These are phyloP conservation scores for Antrodiella citrinella DNA, from an alignment of 768 basidiomycete species.

Conservation along the genomic window DNA sequence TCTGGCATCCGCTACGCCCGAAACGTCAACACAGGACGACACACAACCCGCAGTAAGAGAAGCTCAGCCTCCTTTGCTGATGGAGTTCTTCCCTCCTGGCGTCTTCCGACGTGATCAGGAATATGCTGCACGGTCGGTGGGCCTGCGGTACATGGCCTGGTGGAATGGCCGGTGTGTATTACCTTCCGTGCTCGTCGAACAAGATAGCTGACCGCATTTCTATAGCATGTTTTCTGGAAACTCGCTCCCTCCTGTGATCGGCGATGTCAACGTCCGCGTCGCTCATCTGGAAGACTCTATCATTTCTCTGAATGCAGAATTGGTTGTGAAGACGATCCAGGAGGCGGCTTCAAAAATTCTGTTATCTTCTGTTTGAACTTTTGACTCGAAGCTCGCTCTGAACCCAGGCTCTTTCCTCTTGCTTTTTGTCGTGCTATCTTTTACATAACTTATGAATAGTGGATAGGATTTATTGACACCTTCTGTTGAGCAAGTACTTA, in stretches of 20 bases:
- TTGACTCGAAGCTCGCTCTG: background rate
- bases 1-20: slow-evolving; percentile 13
- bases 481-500: no score
- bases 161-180: slow-evolving; percentile 29
- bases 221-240: slow-evolving; percentile 8
- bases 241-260: slow-evolving; percentile 11
- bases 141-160: slow-evolving; percentile 55
- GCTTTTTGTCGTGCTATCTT: background rate
- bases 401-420: background rate
- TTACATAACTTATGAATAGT: background rate
- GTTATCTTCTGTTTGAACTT: no score
- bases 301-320: background rate
- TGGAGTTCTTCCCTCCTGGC: slow-evolving; percentile 72
- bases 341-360: background rate
- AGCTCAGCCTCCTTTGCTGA: slow-evolving; percentile 41
- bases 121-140: slow-evolving; percentile 43
- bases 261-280: slow-evolving; percentile 1
- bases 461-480: no score
- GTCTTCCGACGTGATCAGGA: slow-evolving; percentile 58
- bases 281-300: background rate
- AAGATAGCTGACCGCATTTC: slow-evolving; percentile 1
- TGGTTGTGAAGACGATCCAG: background rate
- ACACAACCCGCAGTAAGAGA: background rate
- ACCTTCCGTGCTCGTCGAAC: no score
- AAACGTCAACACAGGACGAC: background rate